Conservation (phyloP, 176 grass and related monocot genomes). For the Carex pumila region DNA sequence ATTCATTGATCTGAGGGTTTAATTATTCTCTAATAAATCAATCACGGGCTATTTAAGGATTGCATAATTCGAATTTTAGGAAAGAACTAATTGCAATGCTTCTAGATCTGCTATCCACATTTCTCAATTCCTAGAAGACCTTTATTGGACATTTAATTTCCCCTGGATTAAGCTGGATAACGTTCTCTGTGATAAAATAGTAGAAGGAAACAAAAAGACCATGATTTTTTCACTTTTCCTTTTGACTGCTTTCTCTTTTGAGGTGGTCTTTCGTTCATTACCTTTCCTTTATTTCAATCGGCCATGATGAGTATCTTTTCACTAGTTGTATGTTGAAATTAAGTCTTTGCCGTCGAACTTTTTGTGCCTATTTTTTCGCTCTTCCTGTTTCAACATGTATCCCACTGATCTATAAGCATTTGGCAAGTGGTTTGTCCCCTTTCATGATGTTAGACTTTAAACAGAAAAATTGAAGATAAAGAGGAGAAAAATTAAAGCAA, state of each 20-base stretch:
- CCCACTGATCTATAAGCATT: conserved; percentile 4
- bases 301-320: conserved; percentile 24
- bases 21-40: not conserved
- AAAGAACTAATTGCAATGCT: not conserved
- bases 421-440: not conserved
- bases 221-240: conserved; percentile 16
- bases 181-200: not conserved
- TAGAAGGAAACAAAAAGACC: conserved; percentile 4
- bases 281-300: conserved; percentile 19
- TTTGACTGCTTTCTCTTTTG: conserved; percentile 29
- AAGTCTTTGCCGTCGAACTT: conserved; percentile 16
- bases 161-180: not conserved
- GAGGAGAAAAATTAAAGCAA: not conserved
- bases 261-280: not conserved
- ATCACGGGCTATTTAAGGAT: not conserved
- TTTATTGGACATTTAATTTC: not conserved
- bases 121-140: not conserved
- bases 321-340: not conserved
- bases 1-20: not conserved
- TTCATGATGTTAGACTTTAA: conserved; percentile 2
- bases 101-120: conserved; percentile 4
- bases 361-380: conserved; percentile 11
- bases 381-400: conserved; percentile 21
- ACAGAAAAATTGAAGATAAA: conserved; percentile 13
- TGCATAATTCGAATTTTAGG: not conserved